phyloP scores from a whole-genome alignment of 257 asterid species.

The Solanum ossicruentum region DNA sequence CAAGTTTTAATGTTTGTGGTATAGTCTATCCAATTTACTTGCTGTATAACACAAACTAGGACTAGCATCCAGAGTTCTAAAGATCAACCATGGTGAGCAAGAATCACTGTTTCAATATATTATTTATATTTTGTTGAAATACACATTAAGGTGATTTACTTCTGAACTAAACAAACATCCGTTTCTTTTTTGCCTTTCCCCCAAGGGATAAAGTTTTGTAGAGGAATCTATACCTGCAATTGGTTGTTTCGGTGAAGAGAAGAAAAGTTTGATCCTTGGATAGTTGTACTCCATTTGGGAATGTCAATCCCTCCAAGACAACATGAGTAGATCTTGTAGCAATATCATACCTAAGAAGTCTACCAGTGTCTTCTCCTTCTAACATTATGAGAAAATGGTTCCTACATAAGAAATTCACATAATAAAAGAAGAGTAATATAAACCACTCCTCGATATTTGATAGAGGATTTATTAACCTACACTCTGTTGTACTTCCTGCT shows the following conservation, averaged over 20 bases:
- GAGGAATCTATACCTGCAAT: conserved; percentile 48
- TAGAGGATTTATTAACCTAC: conserved; percentile 26
- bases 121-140: not conserved
- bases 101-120: no score
- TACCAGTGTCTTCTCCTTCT: conserved; percentile 90
- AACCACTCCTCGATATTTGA: not conserved
- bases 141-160: not conserved
- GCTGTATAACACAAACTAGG: not conserved
- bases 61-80: no score
- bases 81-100: no score
- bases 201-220: not conserved
- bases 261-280: conserved; percentile 75
- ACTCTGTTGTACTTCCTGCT: conserved; percentile 67
- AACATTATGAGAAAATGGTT: conserved; percentile 63
- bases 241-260: conserved; percentile 78
- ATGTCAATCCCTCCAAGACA: conserved; percentile 60
- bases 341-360: conserved; percentile 70
- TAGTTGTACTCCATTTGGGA: conserved; percentile 82
- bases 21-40: not conserved
- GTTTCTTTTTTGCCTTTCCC: not conserved
- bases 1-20: not conserved
- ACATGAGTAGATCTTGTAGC: conserved; percentile 57
- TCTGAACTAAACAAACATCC: not conserved
- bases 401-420: conserved; percentile 20
- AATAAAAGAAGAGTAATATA: not conserved